phyloP scores from a whole-genome alignment of 371 early-diverging fungal genomes.

The Saksenaea oblongispora region DNA sequence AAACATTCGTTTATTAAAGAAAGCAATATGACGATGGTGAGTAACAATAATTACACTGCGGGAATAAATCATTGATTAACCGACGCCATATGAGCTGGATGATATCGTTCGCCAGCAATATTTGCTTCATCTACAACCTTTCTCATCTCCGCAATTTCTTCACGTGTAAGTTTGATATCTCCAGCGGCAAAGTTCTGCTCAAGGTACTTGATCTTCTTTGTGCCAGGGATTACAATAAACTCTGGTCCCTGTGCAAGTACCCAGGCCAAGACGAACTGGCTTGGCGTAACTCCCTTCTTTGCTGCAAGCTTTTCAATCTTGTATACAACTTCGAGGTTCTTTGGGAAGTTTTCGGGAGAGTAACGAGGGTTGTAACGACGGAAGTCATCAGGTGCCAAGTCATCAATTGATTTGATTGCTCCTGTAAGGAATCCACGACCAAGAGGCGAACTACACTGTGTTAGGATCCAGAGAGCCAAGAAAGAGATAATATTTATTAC shows the following conservation, averaged over 20 bases:
- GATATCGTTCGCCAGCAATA: conserved; percentile 40
- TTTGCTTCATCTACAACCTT: conserved; percentile 28
- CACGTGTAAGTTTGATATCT: conserved; percentile 35
- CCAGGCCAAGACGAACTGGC: conserved; percentile 62
- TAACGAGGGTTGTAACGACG: conserved; percentile 54
- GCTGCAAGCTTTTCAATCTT: conserved; percentile 45
- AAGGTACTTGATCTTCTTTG: conserved; percentile 49
- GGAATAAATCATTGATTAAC: not conserved
- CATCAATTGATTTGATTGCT: conserved; percentile 40
- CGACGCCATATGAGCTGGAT: not conserved
- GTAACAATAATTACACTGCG: not conserved
- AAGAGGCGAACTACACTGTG: conserved; percentile 35
- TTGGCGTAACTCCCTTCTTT: conserved; percentile 39
- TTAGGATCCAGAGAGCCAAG: not conserved
- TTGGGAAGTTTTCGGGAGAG: conserved; percentile 44
- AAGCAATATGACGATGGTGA: too few species aligned
- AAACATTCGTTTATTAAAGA: too few species aligned
- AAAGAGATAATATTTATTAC: not conserved
- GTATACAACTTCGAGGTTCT: conserved; percentile 59
- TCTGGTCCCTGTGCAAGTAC: conserved; percentile 47
- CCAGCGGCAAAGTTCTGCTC: conserved; percentile 52
- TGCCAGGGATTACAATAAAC: conserved; percentile 58
- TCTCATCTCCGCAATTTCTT: conserved; percentile 49
- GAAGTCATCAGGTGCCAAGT: conserved; percentile 46
- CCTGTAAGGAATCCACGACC: conserved; percentile 67